Evolutionary conservation across 2,329 filamentous ascomycete species (phyloP).

Genomic region (Huntiella savannae): DNA sequence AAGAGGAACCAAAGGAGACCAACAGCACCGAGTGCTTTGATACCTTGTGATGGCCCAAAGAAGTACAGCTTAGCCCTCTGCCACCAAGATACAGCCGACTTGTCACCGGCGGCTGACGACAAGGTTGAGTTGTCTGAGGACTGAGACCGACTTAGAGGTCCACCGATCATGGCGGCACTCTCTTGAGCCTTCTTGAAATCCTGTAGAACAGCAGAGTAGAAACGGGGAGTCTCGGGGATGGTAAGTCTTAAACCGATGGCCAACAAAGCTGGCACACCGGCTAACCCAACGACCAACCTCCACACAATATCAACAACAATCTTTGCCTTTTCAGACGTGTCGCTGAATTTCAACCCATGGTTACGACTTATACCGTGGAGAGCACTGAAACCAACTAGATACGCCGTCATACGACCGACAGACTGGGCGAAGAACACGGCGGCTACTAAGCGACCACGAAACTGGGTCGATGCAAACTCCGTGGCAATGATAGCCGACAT

Average conservation of each 20-base stretch:
- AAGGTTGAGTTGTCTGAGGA: constrained; percentile 7
- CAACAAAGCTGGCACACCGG: constrained; percentile 26
- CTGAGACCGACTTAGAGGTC: constrained; percentile 1
- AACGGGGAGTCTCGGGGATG: constrained; percentile 30
- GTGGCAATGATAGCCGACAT: constrained; percentile 17
- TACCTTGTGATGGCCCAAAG: constrained; percentile 14
- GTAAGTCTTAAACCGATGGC: constrained; percentile 28
- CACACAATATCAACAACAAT: constrained; percentile 27
- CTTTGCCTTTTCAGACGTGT: constrained; percentile 10
- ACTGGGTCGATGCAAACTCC: constrained; percentile 16
- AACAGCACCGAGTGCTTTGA: constrained; percentile 22
- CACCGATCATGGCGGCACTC: constrained; percentile 8
- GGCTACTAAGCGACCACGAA: constrained; percentile 15
- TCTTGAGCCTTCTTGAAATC: constrained; percentile 14
- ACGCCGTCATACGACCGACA: constrained; percentile 27
- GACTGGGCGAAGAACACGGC: constrained; percentile 17
- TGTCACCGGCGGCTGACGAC: not conserved
- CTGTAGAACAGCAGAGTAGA: constrained; percentile 13
- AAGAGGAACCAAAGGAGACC: constrained; percentile 32
- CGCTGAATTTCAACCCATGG: constrained; percentile 3
- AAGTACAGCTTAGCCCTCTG: constrained; percentile 10
- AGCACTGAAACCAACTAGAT: constrained; percentile 31
- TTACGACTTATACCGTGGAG: constrained; percentile 14
- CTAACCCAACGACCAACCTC: constrained; percentile 29
- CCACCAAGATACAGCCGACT: constrained; percentile 6